Evolutionary conservation across 2,329 filamentous ascomycete genomes (phyloP).

Genomic region (Rhexocercosporidium sp.): DNA sequence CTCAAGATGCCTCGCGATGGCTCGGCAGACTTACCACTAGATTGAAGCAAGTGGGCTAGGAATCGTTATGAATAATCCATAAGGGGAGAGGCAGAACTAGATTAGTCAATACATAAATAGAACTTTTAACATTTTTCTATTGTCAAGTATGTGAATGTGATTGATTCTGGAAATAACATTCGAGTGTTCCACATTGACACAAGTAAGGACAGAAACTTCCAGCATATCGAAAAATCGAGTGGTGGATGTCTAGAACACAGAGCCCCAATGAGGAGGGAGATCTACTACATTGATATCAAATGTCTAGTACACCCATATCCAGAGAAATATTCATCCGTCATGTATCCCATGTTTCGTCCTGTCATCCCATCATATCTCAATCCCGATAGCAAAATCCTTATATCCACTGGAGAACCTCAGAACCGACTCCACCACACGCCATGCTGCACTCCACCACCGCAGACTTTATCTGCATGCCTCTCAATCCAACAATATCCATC

Average conservation of each 20-base stretch:
- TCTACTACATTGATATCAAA: conserved; percentile 9
- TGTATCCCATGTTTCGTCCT: neutral
- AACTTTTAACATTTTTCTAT: neutral
- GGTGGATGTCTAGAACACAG: neutral
- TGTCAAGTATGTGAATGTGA: no score
- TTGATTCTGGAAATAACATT: no score
- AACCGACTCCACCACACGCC: neutral
- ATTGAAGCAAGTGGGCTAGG: neutral
- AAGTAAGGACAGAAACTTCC: neutral
- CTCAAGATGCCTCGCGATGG: neutral
- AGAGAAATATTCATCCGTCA: neutral
- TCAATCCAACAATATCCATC: no score
- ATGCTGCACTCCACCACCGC: neutral
- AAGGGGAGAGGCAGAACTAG: neutral
- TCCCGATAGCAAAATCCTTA: neutral
- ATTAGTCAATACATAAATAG: neutral
- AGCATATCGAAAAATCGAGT: neutral
- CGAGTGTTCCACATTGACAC: no score
- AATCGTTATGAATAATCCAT: neutral
- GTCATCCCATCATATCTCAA: neutral
- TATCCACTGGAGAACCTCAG: neutral
- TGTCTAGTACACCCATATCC: conserved; percentile 1
- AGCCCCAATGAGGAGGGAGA: neutral
- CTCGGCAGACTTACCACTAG: neutral
- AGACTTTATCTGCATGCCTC: neutral